Evolutionary conservation across 768 basidiomycete species (phyloP).

Genomic region (Leccinum pellstonianum): DNA sequence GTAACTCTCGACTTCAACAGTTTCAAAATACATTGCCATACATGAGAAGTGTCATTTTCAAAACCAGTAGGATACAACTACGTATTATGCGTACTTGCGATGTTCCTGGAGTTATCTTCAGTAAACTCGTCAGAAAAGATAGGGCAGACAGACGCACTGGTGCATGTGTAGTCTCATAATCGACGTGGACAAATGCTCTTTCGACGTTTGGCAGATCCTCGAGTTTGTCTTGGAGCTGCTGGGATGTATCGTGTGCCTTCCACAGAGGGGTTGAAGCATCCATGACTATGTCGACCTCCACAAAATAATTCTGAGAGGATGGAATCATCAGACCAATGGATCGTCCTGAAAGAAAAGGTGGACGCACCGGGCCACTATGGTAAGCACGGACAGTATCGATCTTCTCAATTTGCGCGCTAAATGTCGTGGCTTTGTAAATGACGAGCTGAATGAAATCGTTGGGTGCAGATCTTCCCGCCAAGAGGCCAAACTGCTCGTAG

Average conservation of each 20-base stretch:
- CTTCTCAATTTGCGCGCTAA: conserved; percentile 80
- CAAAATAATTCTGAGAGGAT: conserved; percentile 71
- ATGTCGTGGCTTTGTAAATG: conserved; percentile 88
- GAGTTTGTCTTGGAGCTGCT: too few relatives aligned
- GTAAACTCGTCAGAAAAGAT: not conserved
- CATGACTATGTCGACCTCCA: conserved; percentile 96
- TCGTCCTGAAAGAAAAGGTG: not conserved
- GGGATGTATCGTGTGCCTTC: conserved; percentile 69
- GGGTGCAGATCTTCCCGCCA: conserved; percentile 92
- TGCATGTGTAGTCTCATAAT: conserved; percentile 86
- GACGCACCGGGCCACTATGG: conserved; percentile 75
- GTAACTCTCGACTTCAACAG: too few relatives aligned
- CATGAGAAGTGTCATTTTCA: not conserved
- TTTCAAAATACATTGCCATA: too few relatives aligned
- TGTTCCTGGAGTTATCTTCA: conserved; percentile 38
- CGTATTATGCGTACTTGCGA: conserved; percentile 34
- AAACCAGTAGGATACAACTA: not conserved
- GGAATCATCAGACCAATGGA: not conserved
- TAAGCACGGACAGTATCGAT: conserved; percentile 94
- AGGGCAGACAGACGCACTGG: conserved; percentile 41
- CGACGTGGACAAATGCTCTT: conserved; percentile 91
- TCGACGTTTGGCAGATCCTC: too few relatives aligned
- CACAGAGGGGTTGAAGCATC: conserved; percentile 82
- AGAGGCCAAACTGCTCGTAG: conserved; percentile 75
- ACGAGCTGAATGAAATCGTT: conserved; percentile 88